Evolutionary conservation across 768 basidiomycete genomes (phyloP).

Genomic region (Pisolithus microcarpus): DNA sequence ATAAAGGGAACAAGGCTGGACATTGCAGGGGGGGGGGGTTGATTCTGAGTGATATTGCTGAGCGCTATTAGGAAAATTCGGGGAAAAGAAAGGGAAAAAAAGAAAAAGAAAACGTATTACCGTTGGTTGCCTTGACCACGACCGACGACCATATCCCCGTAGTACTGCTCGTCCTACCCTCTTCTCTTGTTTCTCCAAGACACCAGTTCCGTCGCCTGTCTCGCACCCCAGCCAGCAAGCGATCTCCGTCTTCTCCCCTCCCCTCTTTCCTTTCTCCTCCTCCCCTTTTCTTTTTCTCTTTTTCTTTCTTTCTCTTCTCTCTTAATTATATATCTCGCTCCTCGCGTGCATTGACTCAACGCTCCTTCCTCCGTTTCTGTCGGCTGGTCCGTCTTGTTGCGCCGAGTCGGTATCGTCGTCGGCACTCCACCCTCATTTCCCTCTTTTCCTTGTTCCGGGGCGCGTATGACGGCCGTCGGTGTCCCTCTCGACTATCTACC

Average conservation of each 20-base stretch:
- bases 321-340: conserved; percentile 11
- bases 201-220: background rate
- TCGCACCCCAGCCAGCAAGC: background rate
- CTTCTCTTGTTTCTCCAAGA: conserved; percentile 9
- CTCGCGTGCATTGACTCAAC: conserved; percentile 10
- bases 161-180: conserved; percentile 10
- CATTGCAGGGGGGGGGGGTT: background rate
- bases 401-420: conserved; percentile 26
- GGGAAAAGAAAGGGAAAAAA: background rate
- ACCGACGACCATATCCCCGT: conserved; percentile 29
- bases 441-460: conserved; percentile 10
- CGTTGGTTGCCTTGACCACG: conserved; percentile 49
- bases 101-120: background rate
- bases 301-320: conserved; percentile 16
- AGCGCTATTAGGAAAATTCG: background rate
- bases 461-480: conserved; percentile 62
- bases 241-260: background rate
- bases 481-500: conserved; percentile 69
- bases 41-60: no score
- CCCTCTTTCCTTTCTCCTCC: background rate
- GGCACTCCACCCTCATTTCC: conserved; percentile 32
- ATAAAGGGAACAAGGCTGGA: background rate
- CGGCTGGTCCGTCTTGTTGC: conserved; percentile 53
- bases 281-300: conserved; percentile 20
- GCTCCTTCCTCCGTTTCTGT: conserved; percentile 1